These are phyloP conservation scores for Fusarium nygamai DNA, from an alignment of 2,329 filamentous ascomycete species.

Conservation along the genomic window DNA sequence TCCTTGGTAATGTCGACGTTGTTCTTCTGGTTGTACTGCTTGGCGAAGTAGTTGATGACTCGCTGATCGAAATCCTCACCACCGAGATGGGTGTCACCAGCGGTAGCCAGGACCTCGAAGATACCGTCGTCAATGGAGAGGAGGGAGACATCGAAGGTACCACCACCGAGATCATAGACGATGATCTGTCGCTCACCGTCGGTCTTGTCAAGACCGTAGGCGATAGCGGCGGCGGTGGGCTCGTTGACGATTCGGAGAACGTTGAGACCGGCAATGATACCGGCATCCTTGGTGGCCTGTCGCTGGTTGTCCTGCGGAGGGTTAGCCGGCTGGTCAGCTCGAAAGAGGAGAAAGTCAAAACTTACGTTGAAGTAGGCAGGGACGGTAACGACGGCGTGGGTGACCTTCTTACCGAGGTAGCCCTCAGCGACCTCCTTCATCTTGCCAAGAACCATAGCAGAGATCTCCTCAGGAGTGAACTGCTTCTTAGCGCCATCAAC, in stretches of 20 bases:
- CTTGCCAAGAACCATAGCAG: conserved; percentile 83
- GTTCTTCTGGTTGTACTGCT: conserved; percentile 99
- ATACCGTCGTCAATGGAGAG: conserved; percentile 91
- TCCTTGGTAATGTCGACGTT: conserved; percentile 92
- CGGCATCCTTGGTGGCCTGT: conserved; percentile 96
- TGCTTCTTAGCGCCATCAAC: conserved; percentile 72
- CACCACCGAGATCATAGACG: conserved; percentile 93
- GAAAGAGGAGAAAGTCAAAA: conserved; percentile 10
- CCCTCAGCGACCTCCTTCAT: conserved; percentile 86
- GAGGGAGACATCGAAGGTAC: conserved; percentile 94
- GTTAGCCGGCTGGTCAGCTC: conserved; percentile 32
- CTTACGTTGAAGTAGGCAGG: conserved; percentile 91
- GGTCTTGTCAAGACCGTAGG: conserved; percentile 91
- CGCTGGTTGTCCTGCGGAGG: conserved; percentile 79
- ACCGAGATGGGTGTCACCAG: conserved; percentile 96
- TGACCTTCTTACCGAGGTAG: conserved; percentile 84
- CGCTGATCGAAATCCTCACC: conserved; percentile 99
- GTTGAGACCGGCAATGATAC: conserved; percentile 90
- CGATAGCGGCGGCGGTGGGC: conserved; percentile 93
- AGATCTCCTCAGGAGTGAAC: conserved; percentile 84
- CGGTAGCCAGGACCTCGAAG: conserved; percentile 93
- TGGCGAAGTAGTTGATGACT: conserved; percentile 94
- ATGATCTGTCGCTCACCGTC: conserved; percentile 87
- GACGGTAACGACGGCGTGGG: conserved; percentile 90
- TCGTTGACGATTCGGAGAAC: conserved; percentile 97